Evolutionary conservation across 805 yeast species (phyloP).

Genomic region (Pichia heedii): DNA sequence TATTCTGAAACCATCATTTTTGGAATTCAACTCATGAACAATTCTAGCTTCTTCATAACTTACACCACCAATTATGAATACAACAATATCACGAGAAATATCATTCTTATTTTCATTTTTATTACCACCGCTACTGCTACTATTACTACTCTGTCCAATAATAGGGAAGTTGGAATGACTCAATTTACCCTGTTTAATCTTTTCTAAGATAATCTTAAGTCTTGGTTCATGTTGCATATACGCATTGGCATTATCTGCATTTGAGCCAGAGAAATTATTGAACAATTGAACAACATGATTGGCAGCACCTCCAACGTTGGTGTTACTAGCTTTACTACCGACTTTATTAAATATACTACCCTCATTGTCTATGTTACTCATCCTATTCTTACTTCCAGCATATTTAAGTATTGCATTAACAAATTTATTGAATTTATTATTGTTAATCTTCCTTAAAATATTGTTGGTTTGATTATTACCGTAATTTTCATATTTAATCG

Average conservation of each 20-base stretch:
- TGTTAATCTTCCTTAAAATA: constrained; percentile 32
- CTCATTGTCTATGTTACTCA: constrained; percentile 25
- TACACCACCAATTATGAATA: constrained; percentile 77
- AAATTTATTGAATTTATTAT: constrained; percentile 29
- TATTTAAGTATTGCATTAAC: constrained; percentile 38
- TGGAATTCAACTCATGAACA: constrained; percentile 58
- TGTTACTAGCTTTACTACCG: constrained; percentile 1
- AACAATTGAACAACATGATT: constrained; percentile 23
- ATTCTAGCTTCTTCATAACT: constrained; percentile 89
- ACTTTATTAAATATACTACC: constrained; percentile 22
- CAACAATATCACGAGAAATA: constrained; percentile 55
- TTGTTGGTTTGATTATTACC: constrained; percentile 34
- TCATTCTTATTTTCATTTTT: constrained; percentile 23
- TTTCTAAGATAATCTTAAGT: constrained; percentile 39
- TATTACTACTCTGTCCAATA: constrained; percentile 1
- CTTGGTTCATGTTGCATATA: constrained; percentile 90
- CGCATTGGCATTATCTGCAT: constrained; percentile 49
- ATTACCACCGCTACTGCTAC: constrained; percentile 4
- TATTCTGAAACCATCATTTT: constrained; percentile 50
- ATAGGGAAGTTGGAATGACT: constrained; percentile 12
- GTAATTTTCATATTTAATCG: constrained; percentile 55
- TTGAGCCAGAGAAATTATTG: constrained; percentile 27
- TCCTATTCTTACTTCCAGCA: constrained; percentile 36
- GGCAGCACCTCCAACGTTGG: constrained; percentile 3
- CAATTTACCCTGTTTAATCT: constrained; percentile 34